These are phyloP conservation scores for Corchorus olitorius DNA, from an alignment of 345 rosid species.

Conservation along the genomic window DNA sequence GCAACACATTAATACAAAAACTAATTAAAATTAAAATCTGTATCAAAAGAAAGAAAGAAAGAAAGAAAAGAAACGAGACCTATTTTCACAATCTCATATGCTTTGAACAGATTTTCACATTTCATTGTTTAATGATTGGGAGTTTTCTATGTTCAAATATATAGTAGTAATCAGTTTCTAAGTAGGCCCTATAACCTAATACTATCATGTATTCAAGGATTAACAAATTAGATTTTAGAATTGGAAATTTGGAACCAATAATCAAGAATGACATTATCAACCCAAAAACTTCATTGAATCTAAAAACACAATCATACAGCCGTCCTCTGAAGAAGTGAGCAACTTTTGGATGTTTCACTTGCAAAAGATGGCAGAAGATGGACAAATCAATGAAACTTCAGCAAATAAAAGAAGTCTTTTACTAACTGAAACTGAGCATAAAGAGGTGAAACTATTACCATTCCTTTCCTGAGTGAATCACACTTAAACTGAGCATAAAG, in stretches of 20 bases:
- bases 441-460: conserved; percentile 52
- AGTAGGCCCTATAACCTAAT: background rate
- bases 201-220: background rate
- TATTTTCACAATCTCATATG: too few species aligned
- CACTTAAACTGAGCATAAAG: conserved; percentile 96
- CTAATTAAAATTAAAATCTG: too few species aligned
- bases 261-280: conserved; percentile 4
- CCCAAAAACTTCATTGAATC: conserved; percentile 57
- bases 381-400: background rate
- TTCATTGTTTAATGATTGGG: background rate
- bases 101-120: background rate
- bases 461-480: conserved; percentile 94
- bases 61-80: too few species aligned
- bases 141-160: background rate
- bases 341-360: conserved; percentile 98
- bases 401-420: background rate
- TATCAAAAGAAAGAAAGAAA: too few species aligned
- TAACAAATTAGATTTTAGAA: background rate
- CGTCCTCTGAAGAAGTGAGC: conserved; percentile 98
- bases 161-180: background rate
- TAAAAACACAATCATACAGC: conserved; percentile 96
- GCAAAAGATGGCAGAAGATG: conserved; percentile 8
- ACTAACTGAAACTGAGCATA: background rate
- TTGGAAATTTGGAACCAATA: too few species aligned
- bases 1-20: too few species aligned